Evolutionary conservation across 352 stramenopile species (phyloP).

Genomic region (Phytophthora ramorum): DNA sequence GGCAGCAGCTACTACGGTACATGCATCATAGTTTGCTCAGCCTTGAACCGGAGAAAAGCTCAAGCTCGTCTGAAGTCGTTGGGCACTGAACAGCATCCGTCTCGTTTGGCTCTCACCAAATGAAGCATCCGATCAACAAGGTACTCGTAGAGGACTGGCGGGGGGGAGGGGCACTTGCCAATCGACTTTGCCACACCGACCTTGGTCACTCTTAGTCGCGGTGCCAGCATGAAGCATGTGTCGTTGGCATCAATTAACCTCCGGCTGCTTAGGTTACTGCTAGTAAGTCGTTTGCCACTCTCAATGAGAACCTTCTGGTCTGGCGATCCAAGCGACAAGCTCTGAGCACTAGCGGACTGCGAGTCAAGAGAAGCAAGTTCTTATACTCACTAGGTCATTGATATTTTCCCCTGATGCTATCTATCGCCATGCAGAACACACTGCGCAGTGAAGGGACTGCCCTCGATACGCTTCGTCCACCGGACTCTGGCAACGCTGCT

Average conservation of each 20-base stretch:
- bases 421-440: conserved; percentile 11
- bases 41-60: conserved; percentile 3
- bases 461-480: neutral
- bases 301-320: too few species aligned
- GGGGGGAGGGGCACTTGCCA: neutral
- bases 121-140: neutral
- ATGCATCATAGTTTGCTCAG: conserved; percentile 4
- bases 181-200: neutral
- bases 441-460: neutral
- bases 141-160: neutral
- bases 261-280: neutral
- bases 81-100: conserved; percentile 15
- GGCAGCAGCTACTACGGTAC: neutral
- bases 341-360: neutral
- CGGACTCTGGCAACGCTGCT: neutral
- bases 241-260: neutral
- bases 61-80: conserved; percentile 4
- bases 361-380: conserved; percentile 2
- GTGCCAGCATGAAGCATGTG: neutral
- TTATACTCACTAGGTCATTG: conserved; percentile 15
- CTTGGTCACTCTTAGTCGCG: neutral
- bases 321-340: neutral
- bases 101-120: neutral
- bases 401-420: conserved; percentile 11
- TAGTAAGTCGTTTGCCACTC: too few species aligned